Conservation (phyloP, 192 early-diverging fungal species). For the Piromyces finnis region DNA sequence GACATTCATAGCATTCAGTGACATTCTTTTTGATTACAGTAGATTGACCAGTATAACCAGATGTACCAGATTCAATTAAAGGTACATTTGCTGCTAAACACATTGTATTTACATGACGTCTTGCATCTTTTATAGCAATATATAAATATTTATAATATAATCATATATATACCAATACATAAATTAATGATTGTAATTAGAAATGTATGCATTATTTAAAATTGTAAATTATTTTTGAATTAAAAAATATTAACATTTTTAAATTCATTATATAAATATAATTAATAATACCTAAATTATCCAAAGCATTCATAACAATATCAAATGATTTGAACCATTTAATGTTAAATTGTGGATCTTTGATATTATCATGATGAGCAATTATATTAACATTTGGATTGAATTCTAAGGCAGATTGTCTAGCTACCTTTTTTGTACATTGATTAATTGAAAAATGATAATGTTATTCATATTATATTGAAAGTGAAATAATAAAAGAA, state of each 20-base stretch:
- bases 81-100: conserved; percentile 79
- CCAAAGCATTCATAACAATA: conserved; percentile 87
- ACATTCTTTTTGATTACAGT: conserved; percentile 57
- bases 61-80: conserved; percentile 90
- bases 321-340: conserved; percentile 79
- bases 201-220: no score
- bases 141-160: not conserved
- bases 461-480: no score
- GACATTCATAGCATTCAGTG: conserved; percentile 90
- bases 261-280: no score
- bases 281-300: conserved; percentile 60
- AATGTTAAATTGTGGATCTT: conserved; percentile 61
- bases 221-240: no score
- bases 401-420: conserved; percentile 62
- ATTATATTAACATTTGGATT: conserved; percentile 62
- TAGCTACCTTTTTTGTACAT: conserved; percentile 39
- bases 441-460: no score
- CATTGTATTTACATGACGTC: conserved; percentile 88
- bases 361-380: conserved; percentile 75
- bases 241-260: no score
- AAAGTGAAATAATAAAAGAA: no score
- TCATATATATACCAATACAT: no score
- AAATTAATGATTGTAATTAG: no score
- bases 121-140: conserved; percentile 65
- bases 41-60: conserved; percentile 84